Conservation (phyloP, 2,329 filamentous ascomycete species). For the Diaporthe amygdali region DNA sequence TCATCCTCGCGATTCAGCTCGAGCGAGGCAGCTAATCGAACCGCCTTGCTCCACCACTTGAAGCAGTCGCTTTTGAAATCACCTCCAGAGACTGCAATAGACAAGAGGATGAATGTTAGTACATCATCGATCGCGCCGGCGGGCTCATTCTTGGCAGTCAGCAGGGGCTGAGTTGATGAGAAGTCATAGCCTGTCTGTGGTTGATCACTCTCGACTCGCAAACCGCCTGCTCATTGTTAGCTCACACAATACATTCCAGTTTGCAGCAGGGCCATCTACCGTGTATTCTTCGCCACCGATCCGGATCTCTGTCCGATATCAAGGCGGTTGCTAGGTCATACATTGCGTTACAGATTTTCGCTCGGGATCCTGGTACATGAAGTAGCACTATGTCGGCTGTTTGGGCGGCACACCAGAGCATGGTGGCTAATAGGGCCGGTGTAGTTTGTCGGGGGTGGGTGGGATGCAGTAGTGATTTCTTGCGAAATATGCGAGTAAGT, state of each 20-base stretch:
- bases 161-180: slow-evolving; percentile 32
- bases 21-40: slow-evolving; percentile 42
- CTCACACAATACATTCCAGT: not conserved
- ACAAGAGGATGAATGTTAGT: slow-evolving; percentile 49
- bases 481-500: slow-evolving; percentile 50
- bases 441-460: slow-evolving; percentile 46
- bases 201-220: slow-evolving; percentile 39
- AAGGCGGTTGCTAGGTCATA: slow-evolving; percentile 42
- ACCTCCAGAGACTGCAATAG: slow-evolving; percentile 51
- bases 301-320: slow-evolving; percentile 41
- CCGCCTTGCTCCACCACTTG: slow-evolving; percentile 53
- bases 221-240: slow-evolving; percentile 32
- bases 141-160: slow-evolving; percentile 40
- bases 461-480: slow-evolving; percentile 46
- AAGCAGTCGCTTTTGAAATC: slow-evolving; percentile 54
- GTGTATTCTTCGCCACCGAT: slow-evolving; percentile 42
- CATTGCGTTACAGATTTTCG: slow-evolving; percentile 43
- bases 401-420: slow-evolving; percentile 54
- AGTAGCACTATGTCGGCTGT: slow-evolving; percentile 51
- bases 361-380: slow-evolving; percentile 45
- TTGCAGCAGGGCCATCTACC: slow-evolving; percentile 28
- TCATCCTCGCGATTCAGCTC: slow-evolving; percentile 46
- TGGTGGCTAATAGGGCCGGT: slow-evolving; percentile 50
- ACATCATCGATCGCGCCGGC: slow-evolving; percentile 46
- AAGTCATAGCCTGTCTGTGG: slow-evolving; percentile 32